Percentiles rank a stretch among this genome's conserved stretches.
phyloP scores from a whole-genome alignment of 2,329 filamentous ascomycete species.

The Aspergillus calidoustus region DNA sequence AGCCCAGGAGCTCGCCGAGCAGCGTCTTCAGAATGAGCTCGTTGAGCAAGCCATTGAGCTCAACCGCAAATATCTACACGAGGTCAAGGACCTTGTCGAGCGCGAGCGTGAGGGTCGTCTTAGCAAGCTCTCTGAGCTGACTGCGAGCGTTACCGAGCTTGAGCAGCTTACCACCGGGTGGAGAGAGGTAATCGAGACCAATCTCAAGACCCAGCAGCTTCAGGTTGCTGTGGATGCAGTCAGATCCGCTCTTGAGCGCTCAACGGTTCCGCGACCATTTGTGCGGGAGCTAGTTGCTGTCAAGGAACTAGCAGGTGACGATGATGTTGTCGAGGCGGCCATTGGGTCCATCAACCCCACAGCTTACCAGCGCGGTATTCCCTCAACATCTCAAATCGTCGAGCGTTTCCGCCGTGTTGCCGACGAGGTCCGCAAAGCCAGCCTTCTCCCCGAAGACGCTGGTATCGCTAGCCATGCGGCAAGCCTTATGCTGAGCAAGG shows the following conservation, averaged over 20 bases:
- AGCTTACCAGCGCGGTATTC: constrained; percentile 90
- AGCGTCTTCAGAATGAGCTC: constrained; percentile 81
- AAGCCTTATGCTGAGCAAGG: constrained; percentile 85
- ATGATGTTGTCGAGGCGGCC: constrained; percentile 86
- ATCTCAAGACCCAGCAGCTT: constrained; percentile 92
- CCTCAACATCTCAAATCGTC: constrained; percentile 81
- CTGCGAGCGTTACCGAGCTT: constrained; percentile 76
- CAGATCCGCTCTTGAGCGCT: constrained; percentile 77
- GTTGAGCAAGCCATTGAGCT: constrained; percentile 88
- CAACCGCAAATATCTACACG: constrained; percentile 79
- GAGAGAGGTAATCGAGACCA: constrained; percentile 88
- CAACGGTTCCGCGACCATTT: constrained; percentile 78
- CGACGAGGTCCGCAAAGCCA: constrained; percentile 89
- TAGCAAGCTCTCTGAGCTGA: constrained; percentile 81
- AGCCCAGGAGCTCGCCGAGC: constrained; percentile 78
- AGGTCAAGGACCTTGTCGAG: constrained; percentile 83
- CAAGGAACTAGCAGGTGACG: constrained; percentile 85
- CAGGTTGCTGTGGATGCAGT: constrained; percentile 96
- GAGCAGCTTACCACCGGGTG: constrained; percentile 86
- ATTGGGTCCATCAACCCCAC: constrained; percentile 95
- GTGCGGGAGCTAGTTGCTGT: constrained; percentile 90
- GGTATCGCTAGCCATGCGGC: constrained; percentile 94
- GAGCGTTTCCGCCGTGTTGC: constrained; percentile 96
- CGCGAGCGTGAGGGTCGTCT: constrained; percentile 84
- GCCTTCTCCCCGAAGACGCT: constrained; percentile 87